phyloP scores from a whole-genome alignment of 768 basidiomycete genomes.

The Mycena galopus region DNA sequence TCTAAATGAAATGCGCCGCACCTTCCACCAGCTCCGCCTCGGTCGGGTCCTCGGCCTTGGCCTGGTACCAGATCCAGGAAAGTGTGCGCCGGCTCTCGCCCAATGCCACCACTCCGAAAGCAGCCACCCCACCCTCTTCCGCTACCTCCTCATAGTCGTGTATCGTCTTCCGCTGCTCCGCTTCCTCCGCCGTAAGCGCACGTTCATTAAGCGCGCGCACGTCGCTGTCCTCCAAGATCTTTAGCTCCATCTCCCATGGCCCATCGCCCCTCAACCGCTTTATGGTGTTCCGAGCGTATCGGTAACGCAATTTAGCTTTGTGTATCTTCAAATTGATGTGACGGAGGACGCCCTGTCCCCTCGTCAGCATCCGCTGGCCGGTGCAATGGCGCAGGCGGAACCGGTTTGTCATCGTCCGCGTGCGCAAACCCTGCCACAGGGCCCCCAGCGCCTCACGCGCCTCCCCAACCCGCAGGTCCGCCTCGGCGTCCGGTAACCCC shows the following conservation, averaged over 20 bases:
- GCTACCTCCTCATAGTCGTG: no score
- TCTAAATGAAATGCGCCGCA: neutral
- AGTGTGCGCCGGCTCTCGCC: neutral
- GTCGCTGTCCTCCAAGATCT: no score
- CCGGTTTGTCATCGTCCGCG: no score
- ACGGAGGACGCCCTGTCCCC: constrained; percentile 5
- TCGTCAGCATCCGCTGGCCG: neutral
- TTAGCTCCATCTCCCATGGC: no score
- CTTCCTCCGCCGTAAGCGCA: no score
- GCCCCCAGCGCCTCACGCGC: no score
- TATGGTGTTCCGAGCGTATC: neutral
- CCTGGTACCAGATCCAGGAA: constrained; percentile 1
- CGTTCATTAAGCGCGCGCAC: no score
- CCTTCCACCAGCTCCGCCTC: constrained; percentile 8
- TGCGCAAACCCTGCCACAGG: no score
- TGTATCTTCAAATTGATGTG: neutral
- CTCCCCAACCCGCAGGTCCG: neutral
- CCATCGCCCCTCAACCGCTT: no score
- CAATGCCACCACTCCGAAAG: neutral
- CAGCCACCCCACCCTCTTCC: neutral
- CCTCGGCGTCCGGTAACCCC: neutral
- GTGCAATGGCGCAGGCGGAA: no score
- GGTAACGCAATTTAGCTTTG: neutral
- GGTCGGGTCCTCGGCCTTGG: no score
- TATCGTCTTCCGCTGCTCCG: no score